These are phyloP conservation scores for Lyophyllum shimeji DNA, from an alignment of 768 basidiomycete genomes.

Conservation along the genomic window DNA sequence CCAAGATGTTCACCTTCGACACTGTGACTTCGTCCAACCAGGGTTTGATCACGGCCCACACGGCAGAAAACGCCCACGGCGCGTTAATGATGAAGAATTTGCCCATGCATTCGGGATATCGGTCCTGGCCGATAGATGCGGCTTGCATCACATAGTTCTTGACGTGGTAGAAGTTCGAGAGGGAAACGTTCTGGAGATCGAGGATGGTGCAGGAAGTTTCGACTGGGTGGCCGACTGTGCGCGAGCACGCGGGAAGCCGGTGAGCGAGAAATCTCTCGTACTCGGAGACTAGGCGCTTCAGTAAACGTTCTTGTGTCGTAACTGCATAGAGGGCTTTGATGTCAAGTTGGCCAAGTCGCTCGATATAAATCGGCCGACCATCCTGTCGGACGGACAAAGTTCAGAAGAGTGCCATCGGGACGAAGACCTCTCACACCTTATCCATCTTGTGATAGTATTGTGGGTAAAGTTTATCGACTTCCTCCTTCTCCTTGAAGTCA, in stretches of 20 bases:
- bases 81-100: slow-evolving; percentile 99
- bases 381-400: slow-evolving; percentile 50
- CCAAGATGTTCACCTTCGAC: slow-evolving; percentile 88
- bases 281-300: slow-evolving; percentile 86
- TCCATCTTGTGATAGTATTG: slow-evolving; percentile 97
- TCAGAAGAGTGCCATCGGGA: not conserved
- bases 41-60: slow-evolving; percentile 87
- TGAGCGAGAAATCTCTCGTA: slow-evolving; percentile 87
- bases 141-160: slow-evolving; percentile 87
- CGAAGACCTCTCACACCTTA: slow-evolving; percentile 58
- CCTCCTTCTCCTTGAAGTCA: slow-evolving; percentile 77
- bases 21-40: slow-evolving; percentile 97
- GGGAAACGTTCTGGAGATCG: slow-evolving; percentile 72
- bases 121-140: slow-evolving; percentile 79
- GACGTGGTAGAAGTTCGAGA: slow-evolving; percentile 85
- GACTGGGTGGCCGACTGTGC: slow-evolving; percentile 76
- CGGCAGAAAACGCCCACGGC: slow-evolving; percentile 86
- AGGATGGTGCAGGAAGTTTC: slow-evolving; percentile 98
- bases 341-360: slow-evolving; percentile 89
- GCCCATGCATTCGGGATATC: slow-evolving; percentile 95
- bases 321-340: slow-evolving; percentile 76
- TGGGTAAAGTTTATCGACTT: slow-evolving; percentile 92
- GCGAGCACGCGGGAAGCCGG: slow-evolving; percentile 80
- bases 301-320: slow-evolving; percentile 85
- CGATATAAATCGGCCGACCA: slow-evolving; percentile 94